Evolutionary conservation across 192 early-diverging fungal genomes (phyloP).

Genomic region (Entomortierella chlamydospora): DNA sequence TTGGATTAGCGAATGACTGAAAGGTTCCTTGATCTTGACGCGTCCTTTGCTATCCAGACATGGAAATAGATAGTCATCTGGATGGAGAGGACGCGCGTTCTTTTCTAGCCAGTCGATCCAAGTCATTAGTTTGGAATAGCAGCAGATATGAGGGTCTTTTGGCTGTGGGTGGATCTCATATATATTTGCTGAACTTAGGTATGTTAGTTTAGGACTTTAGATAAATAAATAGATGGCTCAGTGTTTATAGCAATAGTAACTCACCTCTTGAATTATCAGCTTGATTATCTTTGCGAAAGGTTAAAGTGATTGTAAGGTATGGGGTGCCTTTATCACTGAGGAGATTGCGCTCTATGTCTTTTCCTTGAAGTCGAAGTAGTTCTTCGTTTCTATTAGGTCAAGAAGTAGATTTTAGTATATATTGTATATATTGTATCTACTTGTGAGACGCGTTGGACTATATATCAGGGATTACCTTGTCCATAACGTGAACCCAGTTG

Average conservation of each 20-base stretch:
- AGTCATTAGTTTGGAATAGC: slow-evolving; percentile 5
- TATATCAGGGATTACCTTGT: slow-evolving; percentile 8
- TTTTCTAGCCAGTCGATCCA: slow-evolving; percentile 16
- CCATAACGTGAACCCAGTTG: slow-evolving; percentile 11
- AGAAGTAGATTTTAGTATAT: not conserved
- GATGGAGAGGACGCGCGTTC: not conserved
- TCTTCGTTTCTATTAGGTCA: slow-evolving; percentile 17
- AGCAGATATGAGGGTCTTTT: slow-evolving; percentile 2
- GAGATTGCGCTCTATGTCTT: not conserved
- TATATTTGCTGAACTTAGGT: slow-evolving; percentile 1
- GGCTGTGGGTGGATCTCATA: slow-evolving; percentile 14
- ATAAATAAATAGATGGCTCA: not conserved
- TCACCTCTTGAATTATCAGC: slow-evolving; percentile 8
- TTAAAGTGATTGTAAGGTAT: slow-evolving; percentile 6
- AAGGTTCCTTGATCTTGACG: not conserved
- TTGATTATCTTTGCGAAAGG: slow-evolving; percentile 23
- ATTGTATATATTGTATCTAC: too few species aligned
- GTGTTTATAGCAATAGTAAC: not conserved
- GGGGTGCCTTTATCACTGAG: not conserved
- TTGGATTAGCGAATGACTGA: slow-evolving; percentile 4
- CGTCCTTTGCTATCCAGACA: not conserved
- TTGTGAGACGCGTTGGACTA: too few species aligned
- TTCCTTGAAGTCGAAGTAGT: not conserved
- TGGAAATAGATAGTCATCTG: slow-evolving; percentile 17
- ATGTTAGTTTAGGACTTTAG: not conserved